Base-by-base conservation (phyloP, 495 filamentous ascomycete species). In the Hyaloscypha bicolor region DNA sequence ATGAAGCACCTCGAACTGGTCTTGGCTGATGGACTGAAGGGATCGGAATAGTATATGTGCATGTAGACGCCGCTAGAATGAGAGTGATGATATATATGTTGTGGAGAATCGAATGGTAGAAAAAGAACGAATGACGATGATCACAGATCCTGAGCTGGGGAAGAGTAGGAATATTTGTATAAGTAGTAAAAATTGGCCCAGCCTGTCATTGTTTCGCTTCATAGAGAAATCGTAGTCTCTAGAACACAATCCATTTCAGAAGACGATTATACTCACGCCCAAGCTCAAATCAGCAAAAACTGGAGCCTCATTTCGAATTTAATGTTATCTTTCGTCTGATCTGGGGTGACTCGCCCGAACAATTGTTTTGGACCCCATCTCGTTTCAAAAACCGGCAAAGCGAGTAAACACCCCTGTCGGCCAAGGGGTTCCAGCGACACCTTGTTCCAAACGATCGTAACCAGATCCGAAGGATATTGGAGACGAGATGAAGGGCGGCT, bases 1-100 rank as follows among this genome's bases (percentile, higher is more conserved):
- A 39, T 37, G 31, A 25, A 67, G 64, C 16, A 67, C 58, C 59
- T 62, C 64, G 30, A 39, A 31, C 9, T 67, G 57, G 21, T 52
- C 33, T 21, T 48, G 33, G 48, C 57, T 67, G 31, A 67, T 33
- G 1, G 42, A 31, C 29, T 6, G 21, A 35, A 31, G 57, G 64
- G 56, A 60, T 55, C 19, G 64, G 64, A 39, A 29, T 16, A 16
- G 64, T 57, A 21, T n/a, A 14, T 3, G 55, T 57, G 55, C 55
- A n/a, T 55, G 57, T 42, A 21, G 45, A 57, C 9, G 45, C 56
- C 3, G 33, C 32, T 25, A 67, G 48, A 51, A 67, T 33, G 57
- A 67, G 9, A n/a, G 52, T 56, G 32, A 51, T 19, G 63, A 65
- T 58, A 11, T 63, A 21, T 4, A 48, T 51, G 60, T 29, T 62